These are phyloP conservation scores for Rhizophagus sp. DNA, from an alignment of 192 early-diverging fungal species.

Conservation along the genomic window DNA sequence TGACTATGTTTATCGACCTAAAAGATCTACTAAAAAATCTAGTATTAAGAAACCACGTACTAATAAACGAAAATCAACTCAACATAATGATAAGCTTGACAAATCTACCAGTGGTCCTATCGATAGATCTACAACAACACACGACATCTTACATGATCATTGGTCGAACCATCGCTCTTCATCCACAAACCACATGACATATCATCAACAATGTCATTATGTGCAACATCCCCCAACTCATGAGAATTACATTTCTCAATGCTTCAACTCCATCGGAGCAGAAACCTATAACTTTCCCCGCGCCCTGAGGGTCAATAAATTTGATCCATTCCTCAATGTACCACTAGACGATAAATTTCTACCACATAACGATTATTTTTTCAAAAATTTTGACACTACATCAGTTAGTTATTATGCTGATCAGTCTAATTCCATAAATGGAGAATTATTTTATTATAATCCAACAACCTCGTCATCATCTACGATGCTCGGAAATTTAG, in stretches of 20 bases:
- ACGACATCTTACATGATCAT: neutral
- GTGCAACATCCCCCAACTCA: neutral
- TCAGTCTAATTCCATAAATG: neutral
- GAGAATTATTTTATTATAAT: no score
- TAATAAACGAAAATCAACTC: neutral
- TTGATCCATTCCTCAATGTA: neutral
- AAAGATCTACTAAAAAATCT: constrained; percentile 25
- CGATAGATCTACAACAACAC: no score
- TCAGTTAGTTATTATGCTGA: neutral
- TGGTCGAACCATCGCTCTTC: no score
- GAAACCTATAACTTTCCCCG: neutral
- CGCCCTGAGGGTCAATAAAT: neutral
- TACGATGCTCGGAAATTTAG: no score
- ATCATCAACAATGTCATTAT: neutral
- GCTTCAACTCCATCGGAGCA: neutral
- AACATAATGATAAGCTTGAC: no score
- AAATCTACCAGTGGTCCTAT: no score
- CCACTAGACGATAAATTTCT: neutral
- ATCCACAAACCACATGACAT: neutral
- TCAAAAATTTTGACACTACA: neutral
- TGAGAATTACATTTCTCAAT: neutral
- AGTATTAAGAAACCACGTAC: neutral
- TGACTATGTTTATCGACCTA: constrained; percentile 28
- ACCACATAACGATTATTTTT: neutral
- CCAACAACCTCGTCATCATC: no score